Percentiles rank a stretch among this genome's conserved stretches.
Conservation (phyloP, 2,329 filamentous ascomycete species). For the Colletotrichum magnum region DNA sequence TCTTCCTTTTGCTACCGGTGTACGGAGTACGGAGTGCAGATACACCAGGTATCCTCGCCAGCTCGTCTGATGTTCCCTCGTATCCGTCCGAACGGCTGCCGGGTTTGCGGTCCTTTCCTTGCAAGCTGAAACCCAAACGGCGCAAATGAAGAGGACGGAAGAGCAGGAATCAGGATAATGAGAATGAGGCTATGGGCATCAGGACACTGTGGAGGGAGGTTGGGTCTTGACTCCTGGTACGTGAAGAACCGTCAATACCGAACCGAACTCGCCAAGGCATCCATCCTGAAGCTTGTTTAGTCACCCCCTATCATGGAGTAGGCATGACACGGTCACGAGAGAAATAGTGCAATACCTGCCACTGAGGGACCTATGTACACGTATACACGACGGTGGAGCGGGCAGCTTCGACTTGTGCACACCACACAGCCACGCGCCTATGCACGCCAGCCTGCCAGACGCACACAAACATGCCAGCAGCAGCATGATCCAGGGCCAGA, state of each 20-base stretch:
- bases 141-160: constrained; percentile 3
- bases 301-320: constrained; percentile 28
- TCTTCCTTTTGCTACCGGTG: too few species aligned
- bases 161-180: neutral
- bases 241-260: too few species aligned
- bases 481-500: neutral
- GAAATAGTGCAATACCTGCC: constrained; percentile 27
- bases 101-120: constrained; percentile 25
- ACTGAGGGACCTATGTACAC: neutral
- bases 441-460: neutral
- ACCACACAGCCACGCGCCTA: neutral
- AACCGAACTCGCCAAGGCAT: constrained; percentile 12
- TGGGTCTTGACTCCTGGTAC: neutral
- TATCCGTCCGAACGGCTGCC: constrained; percentile 36
- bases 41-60: neutral
- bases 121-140: constrained; percentile 35
- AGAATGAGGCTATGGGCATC: neutral
- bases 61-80: constrained; percentile 35
- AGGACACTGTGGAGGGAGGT: neutral
- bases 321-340: constrained; percentile 29
- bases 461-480: neutral
- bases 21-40: too few species aligned
- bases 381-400: constrained; percentile 7
- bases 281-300: constrained; percentile 31
- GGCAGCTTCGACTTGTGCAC: too few species aligned